Evolutionary conservation across 2,329 filamentous ascomycete species (phyloP).

Genomic region (Lasiodiplodia theobromae): DNA sequence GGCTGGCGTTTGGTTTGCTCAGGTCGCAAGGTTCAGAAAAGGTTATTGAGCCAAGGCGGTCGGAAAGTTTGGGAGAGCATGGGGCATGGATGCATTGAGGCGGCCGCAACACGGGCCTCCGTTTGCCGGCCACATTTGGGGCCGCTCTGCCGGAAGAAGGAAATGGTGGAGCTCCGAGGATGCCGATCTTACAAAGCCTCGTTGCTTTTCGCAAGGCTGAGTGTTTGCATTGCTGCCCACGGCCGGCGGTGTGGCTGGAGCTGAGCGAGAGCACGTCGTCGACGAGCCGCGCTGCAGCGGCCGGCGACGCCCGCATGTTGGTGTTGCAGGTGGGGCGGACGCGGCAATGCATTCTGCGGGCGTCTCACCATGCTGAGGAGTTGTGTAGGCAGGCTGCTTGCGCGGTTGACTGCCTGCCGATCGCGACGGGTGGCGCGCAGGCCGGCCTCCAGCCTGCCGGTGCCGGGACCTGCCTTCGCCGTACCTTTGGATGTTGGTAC

Average conservation of each 20-base stretch:
- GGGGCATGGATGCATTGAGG: slow-evolving; percentile 20
- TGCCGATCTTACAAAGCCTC: background rate
- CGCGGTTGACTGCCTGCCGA: slow-evolving; percentile 1
- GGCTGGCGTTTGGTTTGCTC: slow-evolving; percentile 17
- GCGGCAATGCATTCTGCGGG: slow-evolving; percentile 14
- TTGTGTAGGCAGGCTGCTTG: background rate
- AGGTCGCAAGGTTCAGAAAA: slow-evolving; percentile 21
- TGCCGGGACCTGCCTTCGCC: background rate
- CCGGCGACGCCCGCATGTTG: slow-evolving; percentile 6
- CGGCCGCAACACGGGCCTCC: slow-evolving; percentile 4
- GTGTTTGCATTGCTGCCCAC: slow-evolving; percentile 1
- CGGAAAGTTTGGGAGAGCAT: slow-evolving; percentile 16
- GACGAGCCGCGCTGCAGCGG: background rate
- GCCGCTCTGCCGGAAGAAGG: slow-evolving; percentile 1
- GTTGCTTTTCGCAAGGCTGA: slow-evolving; percentile 23
- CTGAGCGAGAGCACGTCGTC: slow-evolving; percentile 3
- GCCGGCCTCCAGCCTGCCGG: slow-evolving; percentile 1
- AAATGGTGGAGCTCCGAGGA: slow-evolving; percentile 9
- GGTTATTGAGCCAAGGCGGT: slow-evolving; percentile 18
- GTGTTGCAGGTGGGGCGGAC: slow-evolving; percentile 5
- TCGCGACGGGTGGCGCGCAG: slow-evolving; percentile 11
- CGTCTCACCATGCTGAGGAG: slow-evolving; percentile 22
- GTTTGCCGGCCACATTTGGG: slow-evolving; percentile 16
- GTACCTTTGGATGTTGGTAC: background rate
- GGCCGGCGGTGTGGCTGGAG: slow-evolving; percentile 3